phyloP scores from a whole-genome alignment of 257 asterid genomes.

The Paraleonurus japonicus region DNA sequence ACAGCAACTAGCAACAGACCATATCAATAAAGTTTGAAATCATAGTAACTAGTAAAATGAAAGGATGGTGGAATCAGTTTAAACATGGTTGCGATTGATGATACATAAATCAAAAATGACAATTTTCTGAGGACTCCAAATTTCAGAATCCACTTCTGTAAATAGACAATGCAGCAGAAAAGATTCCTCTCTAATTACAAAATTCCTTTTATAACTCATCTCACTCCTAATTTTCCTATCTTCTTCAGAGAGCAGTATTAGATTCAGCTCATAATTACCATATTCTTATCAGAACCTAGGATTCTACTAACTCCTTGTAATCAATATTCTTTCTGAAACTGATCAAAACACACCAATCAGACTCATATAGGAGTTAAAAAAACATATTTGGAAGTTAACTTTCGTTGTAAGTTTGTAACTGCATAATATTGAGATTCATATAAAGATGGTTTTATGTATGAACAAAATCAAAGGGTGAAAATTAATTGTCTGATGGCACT shows the following conservation, averaged over 20 bases:
- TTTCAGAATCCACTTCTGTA: neutral
- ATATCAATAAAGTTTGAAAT: neutral
- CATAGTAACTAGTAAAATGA: neutral
- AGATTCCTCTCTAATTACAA: neutral
- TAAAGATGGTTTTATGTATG: neutral
- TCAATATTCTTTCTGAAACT: neutral
- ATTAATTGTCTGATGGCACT: neutral
- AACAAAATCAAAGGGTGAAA: neutral
- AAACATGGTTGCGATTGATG: neutral
- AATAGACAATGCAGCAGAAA: constrained; percentile 8
- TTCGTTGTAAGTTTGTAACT: neutral
- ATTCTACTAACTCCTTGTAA: neutral
- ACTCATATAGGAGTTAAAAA: neutral
- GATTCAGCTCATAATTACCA: neutral
- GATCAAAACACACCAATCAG: neutral
- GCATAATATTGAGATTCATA: neutral
- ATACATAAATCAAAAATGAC: neutral
- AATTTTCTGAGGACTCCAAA: neutral
- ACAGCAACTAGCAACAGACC: neutral
- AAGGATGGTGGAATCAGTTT: constrained; percentile 2
- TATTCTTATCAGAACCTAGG: neutral
- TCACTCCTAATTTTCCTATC: neutral
- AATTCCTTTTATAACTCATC: neutral
- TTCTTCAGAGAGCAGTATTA: neutral
- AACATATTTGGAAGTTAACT: neutral